Base-by-base conservation (phyloP, 306 rosid species). In the Oemleria cerasiformis region DNA sequence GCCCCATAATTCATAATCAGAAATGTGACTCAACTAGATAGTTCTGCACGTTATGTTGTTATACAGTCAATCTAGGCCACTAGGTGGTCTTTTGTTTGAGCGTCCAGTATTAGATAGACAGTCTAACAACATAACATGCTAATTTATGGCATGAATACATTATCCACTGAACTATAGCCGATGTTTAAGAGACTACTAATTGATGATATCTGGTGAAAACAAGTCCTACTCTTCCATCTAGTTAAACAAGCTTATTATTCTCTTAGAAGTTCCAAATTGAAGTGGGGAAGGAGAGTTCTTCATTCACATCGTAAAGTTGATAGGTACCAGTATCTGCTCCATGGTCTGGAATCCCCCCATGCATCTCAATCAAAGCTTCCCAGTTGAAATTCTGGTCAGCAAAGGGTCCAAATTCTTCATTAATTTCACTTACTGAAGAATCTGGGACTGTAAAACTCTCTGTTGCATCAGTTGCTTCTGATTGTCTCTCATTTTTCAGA, bases 351-450 rank as follows among this genome's bases (percentile, higher is more conserved):
- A 84, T 60, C 60, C 81, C 84, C 60, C 81, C 84, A 66, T 87
- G 88, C 90, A 94, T 84, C 75, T 89, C 96, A 20, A 80, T 88
- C 68, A 95, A 65, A 16, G 81, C 78, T 59, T 95, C 99, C 97
- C 99, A 92, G 74, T 92, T 81, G 73, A 89, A 60, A 68, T 74
- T 85, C 12, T 67, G 73, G 79, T 89, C 96, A 51, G 90, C 81
- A 34, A 85, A 76, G 61, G 61, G 77, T 36, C 86, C 89, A 23
- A 89, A 70, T 47, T 88, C 89, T 53, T 74, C 82, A 11, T 68
- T 44, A 21, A 80, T 62, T 59, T 75, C 83, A 68, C 65, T 69
- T 39, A 78, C 72, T 19, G 75, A 61, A 66, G 78, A 81, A 78
- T 92, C 88, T 15, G 86, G 80, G 69, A 45, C 78, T 45, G 79